phyloP scores from a whole-genome alignment of 106 monocot species.

The Dactylorhiza incarnata region DNA sequence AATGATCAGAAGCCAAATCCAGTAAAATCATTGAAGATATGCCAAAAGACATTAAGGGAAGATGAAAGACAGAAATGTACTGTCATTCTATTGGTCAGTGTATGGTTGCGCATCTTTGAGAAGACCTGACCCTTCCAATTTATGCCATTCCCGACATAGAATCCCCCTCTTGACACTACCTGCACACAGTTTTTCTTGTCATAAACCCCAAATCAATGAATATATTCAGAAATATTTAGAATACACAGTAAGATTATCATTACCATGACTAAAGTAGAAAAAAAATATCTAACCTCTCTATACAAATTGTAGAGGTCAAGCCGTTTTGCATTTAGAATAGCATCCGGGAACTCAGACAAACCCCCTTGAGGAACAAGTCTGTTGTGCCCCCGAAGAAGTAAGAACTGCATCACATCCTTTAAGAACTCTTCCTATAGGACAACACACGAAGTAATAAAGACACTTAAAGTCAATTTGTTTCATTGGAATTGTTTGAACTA shows the following conservation, averaged over 20 bases:
- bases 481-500: neutral
- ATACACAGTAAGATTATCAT: neutral
- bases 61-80: slow-evolving; percentile 25
- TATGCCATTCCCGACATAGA: slow-evolving; percentile 93
- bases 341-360: slow-evolving; percentile 83
- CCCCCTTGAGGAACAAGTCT: slow-evolving; percentile 84
- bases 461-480: neutral
- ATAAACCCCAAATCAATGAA: neutral
- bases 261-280: neutral
- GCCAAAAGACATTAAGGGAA: neutral
- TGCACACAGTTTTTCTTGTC: slow-evolving; percentile 10
- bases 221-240: neutral
- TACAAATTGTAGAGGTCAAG: slow-evolving; percentile 87
- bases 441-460: neutral
- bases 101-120: slow-evolving; percentile 96
- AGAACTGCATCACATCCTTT: slow-evolving; percentile 84
- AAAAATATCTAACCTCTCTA: slow-evolving; percentile 54
- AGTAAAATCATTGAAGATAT: neutral
- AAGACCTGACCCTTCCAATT: slow-evolving; percentile 98
- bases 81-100: slow-evolving; percentile 81
- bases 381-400: slow-evolving; percentile 59
- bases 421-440: slow-evolving; percentile 66
- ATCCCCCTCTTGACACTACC: slow-evolving; percentile 95
- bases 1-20: neutral
- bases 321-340: slow-evolving; percentile 83